A percentile compares a stretch with the other conserved stretches of the same genome.
phyloP scores from a whole-genome alignment of 441 rosid species.

The Gossypium gossypioides region DNA sequence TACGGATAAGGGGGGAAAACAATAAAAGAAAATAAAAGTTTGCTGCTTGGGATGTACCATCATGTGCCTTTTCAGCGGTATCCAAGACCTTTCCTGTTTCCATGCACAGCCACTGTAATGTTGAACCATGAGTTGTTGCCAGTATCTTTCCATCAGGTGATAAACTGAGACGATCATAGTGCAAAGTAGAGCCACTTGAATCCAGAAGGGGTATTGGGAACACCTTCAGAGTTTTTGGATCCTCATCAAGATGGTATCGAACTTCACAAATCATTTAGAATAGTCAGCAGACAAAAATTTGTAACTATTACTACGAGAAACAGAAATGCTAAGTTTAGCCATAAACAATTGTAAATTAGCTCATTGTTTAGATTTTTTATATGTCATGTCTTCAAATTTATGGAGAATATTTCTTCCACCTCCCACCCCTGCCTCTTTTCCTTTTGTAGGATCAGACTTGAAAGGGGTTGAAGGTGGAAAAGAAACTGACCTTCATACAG shows the following conservation, averaged over 20 bases:
- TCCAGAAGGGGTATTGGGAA: constrained; percentile 74
- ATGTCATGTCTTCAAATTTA: background rate
- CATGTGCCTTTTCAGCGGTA: constrained; percentile 81
- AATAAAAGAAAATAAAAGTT: background rate
- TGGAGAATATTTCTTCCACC: constrained; percentile 2
- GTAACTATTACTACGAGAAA: background rate
- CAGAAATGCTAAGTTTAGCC: background rate
- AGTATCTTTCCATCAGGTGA: constrained; percentile 87
- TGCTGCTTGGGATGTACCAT: constrained; percentile 38
- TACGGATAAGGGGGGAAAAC: background rate
- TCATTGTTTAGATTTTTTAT: background rate
- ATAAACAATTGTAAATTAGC: background rate
- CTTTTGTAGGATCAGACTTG: background rate
- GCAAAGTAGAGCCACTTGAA: constrained; percentile 51
- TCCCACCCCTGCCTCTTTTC: background rate
- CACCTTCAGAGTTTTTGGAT: constrained; percentile 83
- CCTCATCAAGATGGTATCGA: constrained; percentile 96
- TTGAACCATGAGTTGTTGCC: constrained; percentile 69
- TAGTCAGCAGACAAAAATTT: constrained; percentile 10
- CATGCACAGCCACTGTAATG: constrained; percentile 73
- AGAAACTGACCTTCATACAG: background rate
- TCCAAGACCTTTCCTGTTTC: constrained; percentile 81
- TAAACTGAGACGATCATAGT: constrained; percentile 68
- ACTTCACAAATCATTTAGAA: constrained; percentile 39
- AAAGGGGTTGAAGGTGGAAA: background rate